These are phyloP conservation scores for Suillus alpinus DNA, from an alignment of 768 basidiomycete genomes.

Conservation along the genomic window DNA sequence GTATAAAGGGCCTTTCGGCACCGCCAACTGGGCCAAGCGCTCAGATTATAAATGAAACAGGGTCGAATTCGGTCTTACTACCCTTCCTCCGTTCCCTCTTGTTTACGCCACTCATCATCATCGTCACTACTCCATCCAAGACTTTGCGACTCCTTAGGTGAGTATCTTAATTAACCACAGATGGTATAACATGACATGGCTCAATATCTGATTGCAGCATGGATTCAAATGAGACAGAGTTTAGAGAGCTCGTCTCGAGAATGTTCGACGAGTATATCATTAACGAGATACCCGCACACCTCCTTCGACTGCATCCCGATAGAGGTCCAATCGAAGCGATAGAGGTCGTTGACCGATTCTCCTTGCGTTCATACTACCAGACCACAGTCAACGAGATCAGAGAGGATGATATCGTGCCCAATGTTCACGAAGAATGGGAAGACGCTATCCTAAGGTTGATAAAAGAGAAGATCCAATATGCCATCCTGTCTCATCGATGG, in stretches of 20 bases:
- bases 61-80: background rate
- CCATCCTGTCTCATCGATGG: slow-evolving; percentile 11
- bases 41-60: background rate
- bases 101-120: background rate
- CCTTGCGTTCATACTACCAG: background rate
- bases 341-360: slow-evolving; percentile 2
- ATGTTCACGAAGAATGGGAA: slow-evolving; percentile 1
- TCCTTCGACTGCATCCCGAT: slow-evolving; percentile 1
- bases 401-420: background rate
- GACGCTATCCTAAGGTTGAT: background rate
- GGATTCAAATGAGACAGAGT: background rate
- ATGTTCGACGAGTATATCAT: slow-evolving; percentile 7
- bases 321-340: background rate
- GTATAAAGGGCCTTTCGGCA: background rate
- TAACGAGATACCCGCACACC: slow-evolving; percentile 7
- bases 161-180: background rate
- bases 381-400: background rate
- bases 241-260: background rate
- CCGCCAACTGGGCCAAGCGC: background rate
- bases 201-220: background rate
- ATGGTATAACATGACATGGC: background rate
- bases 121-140: background rate
- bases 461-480: slow-evolving; percentile 3
- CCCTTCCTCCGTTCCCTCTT: background rate
- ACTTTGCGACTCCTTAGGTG: background rate